Conservation (phyloP, 345 rosid genomes). For the Salix viminalis region DNA sequence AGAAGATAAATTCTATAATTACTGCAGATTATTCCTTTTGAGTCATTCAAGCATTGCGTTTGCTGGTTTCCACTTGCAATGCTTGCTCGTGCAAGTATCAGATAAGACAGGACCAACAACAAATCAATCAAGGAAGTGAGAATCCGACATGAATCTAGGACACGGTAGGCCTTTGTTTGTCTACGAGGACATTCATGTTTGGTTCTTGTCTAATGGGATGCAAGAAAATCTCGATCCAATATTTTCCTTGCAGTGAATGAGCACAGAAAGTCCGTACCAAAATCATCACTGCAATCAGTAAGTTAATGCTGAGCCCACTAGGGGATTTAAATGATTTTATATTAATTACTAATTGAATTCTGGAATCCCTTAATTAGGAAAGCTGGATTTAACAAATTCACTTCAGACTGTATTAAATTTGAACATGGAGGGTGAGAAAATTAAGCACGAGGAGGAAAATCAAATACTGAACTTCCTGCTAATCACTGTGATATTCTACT, state of each 20-base stretch:
- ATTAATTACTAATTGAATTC: no score
- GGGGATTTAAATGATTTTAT: no score
- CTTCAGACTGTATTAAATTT: no score
- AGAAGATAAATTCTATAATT: not conserved
- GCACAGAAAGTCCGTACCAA: not conserved
- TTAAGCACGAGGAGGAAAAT: not conserved
- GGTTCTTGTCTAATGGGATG: not conserved
- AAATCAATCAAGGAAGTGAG: not conserved
- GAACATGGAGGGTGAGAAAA: no score
- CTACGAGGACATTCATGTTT: not conserved
- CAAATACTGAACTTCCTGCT: not conserved
- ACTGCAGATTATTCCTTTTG: not conserved
- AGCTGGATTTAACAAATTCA: no score
- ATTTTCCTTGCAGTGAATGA: not conserved
- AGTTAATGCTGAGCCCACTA: no score
- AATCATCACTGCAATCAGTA: not conserved
- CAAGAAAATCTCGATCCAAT: not conserved
- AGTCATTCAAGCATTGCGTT: not conserved
- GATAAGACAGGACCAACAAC: not conserved
- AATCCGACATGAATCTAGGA: not conserved
- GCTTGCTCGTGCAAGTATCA: not conserved
- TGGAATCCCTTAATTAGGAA: no score
- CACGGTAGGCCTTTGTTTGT: not conserved
- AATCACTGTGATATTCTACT: not conserved
- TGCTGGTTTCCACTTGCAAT: not conserved